Percentiles rank a stretch among this genome's conserved stretches.
These are phyloP conservation scores for Ophiocordyceps camponoti-rufipedis DNA, from an alignment of 2,329 filamentous ascomycete species.

Conservation along the genomic window DNA sequence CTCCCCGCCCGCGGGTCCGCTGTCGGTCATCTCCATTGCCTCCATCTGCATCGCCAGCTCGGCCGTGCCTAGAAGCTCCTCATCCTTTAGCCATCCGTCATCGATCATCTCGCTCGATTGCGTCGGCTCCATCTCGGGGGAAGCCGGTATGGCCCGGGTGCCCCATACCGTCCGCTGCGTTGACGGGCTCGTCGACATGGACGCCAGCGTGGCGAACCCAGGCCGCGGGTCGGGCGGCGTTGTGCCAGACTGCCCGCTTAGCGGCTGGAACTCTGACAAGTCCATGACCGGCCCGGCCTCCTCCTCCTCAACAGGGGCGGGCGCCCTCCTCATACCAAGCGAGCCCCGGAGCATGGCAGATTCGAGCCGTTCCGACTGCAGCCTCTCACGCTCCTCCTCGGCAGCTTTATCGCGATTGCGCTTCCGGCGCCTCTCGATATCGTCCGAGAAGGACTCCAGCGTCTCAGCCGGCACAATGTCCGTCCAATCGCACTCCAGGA, in stretches of 20 bases:
- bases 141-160: constrained; percentile 49
- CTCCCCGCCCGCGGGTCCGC: constrained; percentile 13
- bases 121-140: constrained; percentile 31
- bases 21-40: constrained; percentile 20
- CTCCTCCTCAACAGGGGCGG: constrained; percentile 17
- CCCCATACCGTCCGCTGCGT: constrained; percentile 78
- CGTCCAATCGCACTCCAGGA: constrained; percentile 89
- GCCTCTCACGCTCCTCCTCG: constrained; percentile 69
- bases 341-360: constrained; percentile 45
- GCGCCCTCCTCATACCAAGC: constrained; percentile 19
- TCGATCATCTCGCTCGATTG: constrained; percentile 20
- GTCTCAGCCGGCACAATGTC: constrained; percentile 64
- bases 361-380: constrained; percentile 67
- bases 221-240: constrained; percentile 37
- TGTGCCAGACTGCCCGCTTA: constrained; percentile 30
- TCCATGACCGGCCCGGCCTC: constrained; percentile 23
- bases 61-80: constrained; percentile 47
- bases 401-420: constrained; percentile 67
- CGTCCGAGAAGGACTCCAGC: constrained; percentile 55
- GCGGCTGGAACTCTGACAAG: constrained; percentile 46
- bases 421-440: constrained; percentile 60
- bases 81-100: constrained; percentile 76
- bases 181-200: constrained; percentile 65
- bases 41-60: constrained; percentile 44
- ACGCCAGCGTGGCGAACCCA: constrained; percentile 51